phyloP scores from a whole-genome alignment of 2,329 filamentous ascomycete species.

The Blumeriella jaapii region DNA sequence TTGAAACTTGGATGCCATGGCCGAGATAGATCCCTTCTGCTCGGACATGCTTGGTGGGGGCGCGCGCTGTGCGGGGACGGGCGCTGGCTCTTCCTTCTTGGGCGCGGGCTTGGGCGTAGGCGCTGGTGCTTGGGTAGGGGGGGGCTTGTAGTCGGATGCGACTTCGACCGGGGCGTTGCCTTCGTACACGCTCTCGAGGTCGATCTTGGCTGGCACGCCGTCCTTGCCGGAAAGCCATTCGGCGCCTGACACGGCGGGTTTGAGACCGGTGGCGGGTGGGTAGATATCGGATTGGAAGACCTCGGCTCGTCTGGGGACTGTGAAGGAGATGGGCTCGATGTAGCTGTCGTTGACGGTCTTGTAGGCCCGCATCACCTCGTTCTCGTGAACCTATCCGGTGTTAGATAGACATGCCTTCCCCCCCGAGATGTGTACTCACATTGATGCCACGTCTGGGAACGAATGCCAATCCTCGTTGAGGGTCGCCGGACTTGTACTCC shows the following conservation, averaged over 20 bases:
- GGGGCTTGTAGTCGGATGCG: constrained; percentile 53
- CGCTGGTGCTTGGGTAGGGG: constrained; percentile 35
- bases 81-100: constrained; percentile 40
- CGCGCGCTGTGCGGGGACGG: constrained; percentile 35
- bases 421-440: constrained; percentile 34
- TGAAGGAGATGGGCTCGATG: constrained; percentile 96
- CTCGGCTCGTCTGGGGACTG: constrained; percentile 84
- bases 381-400: constrained; percentile 63
- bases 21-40: constrained; percentile 77
- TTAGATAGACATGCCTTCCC: constrained; percentile 18
- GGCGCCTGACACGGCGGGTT: constrained; percentile 64
- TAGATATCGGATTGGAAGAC: constrained; percentile 97
- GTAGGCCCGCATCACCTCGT: constrained; percentile 89
- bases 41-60: constrained; percentile 64
- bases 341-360: constrained; percentile 94
- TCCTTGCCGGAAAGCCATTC: constrained; percentile 87
- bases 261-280: constrained; percentile 70
- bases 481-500: constrained; percentile 93
- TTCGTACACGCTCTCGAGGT: constrained; percentile 84
- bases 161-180: constrained; percentile 72
- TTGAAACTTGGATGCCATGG: constrained; percentile 76
- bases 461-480: constrained; percentile 89
- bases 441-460: constrained; percentile 92
- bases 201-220: constrained; percentile 79
- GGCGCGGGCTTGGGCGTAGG: constrained; percentile 34